These are phyloP conservation scores for Epichloe sylvatica DNA, from an alignment of 2,329 filamentous ascomycete species.

Conservation along the genomic window DNA sequence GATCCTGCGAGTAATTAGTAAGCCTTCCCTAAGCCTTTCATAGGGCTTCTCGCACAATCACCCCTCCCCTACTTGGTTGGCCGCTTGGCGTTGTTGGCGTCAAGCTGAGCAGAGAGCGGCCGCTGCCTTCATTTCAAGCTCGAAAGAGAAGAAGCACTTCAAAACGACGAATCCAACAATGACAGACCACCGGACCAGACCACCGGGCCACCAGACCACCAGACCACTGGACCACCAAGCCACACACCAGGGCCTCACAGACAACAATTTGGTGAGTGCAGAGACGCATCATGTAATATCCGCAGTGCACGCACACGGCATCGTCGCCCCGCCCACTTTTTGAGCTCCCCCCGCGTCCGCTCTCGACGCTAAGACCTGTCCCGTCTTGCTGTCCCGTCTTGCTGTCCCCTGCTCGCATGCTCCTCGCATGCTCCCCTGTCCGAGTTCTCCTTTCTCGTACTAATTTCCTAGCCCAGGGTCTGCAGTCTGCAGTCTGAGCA, in stretches of 20 bases:
- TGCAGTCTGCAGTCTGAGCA: background rate
- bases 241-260: too few species aligned
- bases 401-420: background rate
- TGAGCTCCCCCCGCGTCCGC: slow-evolving; percentile 1
- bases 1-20: background rate
- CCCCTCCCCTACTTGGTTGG: too few species aligned
- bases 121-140: too few species aligned
- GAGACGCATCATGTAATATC: background rate
- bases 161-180: too few species aligned
- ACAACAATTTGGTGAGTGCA: too few species aligned
- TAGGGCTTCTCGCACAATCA: background rate
- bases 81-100: too few species aligned
- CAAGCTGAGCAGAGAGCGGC: too few species aligned
- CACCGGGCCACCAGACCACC: too few species aligned
- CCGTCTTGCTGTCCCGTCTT: background rate
- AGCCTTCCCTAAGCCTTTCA: too few species aligned
- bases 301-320: background rate
- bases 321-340: background rate
- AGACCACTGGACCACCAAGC: too few species aligned
- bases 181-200: too few species aligned
- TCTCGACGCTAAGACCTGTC: background rate
- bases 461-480: slow-evolving; percentile 2
- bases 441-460: background rate
- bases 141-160: too few species aligned
- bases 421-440: background rate